Evolutionary conservation across 176 grass and related monocot genomes (phyloP).

Genomic region (Phragmites australis): DNA sequence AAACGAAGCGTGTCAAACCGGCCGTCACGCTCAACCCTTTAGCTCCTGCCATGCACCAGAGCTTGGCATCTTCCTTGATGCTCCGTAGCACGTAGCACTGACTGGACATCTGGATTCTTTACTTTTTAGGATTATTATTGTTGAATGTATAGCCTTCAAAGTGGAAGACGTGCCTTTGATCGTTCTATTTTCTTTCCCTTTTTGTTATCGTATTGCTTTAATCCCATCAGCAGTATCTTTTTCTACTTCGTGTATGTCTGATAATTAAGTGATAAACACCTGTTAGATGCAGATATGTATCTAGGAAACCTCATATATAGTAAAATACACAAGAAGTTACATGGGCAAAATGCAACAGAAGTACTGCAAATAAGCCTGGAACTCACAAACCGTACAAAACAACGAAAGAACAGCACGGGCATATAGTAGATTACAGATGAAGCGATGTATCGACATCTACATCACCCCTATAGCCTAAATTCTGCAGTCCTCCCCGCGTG

Average conservation of each 20-base stretch:
- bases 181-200: not conserved
- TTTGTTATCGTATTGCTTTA: not conserved
- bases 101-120: too few species aligned
- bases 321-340: slow-evolving; percentile 42
- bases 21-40: too few species aligned
- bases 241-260: not conserved
- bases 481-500: slow-evolving; percentile 52
- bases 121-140: not conserved
- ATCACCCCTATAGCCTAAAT: slow-evolving; percentile 58
- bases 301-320: slow-evolving; percentile 29
- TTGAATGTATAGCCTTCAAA: not conserved
- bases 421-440: slow-evolving; percentile 74
- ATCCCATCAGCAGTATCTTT: not conserved
- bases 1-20: too few species aligned
- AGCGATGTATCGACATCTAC: slow-evolving; percentile 88
- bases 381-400: slow-evolving; percentile 44
- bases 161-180: slow-evolving; percentile 1
- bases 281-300: slow-evolving; percentile 32
- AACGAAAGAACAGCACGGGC: slow-evolving; percentile 47
- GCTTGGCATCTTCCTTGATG: too few species aligned
- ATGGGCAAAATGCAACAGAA: slow-evolving; percentile 29
- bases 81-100: too few species aligned
- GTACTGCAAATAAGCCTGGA: slow-evolving; percentile 43
- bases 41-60: too few species aligned
- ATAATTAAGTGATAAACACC: slow-evolving; percentile 15